Percentiles rank a stretch among this genome's conserved stretches.
Conservation (phyloP, 2,329 filamentous ascomycete genomes). For the Aschersonia sp. region DNA sequence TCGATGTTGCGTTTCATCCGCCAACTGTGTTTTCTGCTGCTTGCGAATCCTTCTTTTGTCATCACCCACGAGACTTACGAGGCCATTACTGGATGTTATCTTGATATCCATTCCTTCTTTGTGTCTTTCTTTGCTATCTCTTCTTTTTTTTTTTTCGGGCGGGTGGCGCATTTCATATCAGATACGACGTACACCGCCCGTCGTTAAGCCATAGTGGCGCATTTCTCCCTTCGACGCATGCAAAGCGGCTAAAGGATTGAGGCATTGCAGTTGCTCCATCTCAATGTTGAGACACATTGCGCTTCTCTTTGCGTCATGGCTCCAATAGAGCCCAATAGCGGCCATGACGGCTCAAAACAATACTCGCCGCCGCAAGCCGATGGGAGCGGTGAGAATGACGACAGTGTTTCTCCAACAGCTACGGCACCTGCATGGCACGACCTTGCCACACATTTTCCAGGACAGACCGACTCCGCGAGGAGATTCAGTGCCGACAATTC, state of each 20-base stretch:
- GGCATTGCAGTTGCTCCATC: not conserved
- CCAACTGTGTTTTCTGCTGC: not conserved
- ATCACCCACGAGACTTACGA: not conserved
- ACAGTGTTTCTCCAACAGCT: not conserved
- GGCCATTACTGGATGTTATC: not conserved
- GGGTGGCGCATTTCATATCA: no score
- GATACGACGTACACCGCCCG: no score
- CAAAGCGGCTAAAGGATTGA: no score
- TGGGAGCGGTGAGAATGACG: not conserved
- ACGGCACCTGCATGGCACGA: not conserved
- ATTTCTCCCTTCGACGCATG: no score
- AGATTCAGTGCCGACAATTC: constrained; percentile 5
- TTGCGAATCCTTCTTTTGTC: no score
- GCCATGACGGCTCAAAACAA: constrained; percentile 1
- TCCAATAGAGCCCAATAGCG: constrained; percentile 7
- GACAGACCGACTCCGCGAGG: not conserved
- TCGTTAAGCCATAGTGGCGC: no score
- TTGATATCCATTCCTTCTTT: not conserved
- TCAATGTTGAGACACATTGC: constrained; percentile 11
- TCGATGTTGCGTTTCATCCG: not conserved
- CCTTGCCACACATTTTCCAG: not conserved
- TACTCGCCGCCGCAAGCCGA: constrained; percentile 5
- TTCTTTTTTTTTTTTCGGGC: no score
- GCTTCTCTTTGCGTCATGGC: constrained; percentile 11
- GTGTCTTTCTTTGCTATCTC: not conserved